Conservation (phyloP, 2,329 filamentous ascomycete species). For the Leptographium lundbergii region DNA sequence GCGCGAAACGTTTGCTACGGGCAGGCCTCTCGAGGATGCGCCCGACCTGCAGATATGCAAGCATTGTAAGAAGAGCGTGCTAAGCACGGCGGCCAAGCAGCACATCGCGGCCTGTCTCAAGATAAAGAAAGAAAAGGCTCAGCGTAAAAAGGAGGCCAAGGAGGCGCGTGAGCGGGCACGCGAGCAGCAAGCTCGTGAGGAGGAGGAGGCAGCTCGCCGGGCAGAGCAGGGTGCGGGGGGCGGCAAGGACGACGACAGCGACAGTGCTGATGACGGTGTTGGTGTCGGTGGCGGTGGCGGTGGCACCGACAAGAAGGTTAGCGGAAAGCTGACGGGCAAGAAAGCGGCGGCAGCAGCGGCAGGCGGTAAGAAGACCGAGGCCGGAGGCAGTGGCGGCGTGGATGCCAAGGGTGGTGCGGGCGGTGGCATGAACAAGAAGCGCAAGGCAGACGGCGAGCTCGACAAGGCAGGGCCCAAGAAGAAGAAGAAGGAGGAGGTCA, state of each 20-base stretch:
- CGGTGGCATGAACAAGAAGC: conserved; percentile 42
- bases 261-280: conserved; percentile 20
- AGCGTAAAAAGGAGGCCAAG: conserved; percentile 62
- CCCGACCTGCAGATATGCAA: conserved; percentile 78
- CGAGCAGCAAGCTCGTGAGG: conserved; percentile 44
- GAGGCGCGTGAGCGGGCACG: conserved; percentile 57
- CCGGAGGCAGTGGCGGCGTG: conserved; percentile 51
- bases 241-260: conserved; percentile 27
- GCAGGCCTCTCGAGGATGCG: conserved; percentile 67
- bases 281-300: not conserved
- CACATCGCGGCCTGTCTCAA: conserved; percentile 78
- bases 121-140: conserved; percentile 71
- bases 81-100: conserved; percentile 59
- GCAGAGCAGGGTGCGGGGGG: conserved; percentile 32
- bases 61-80: conserved; percentile 82
- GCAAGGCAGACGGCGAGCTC: conserved; percentile 62
- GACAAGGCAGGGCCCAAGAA: conserved; percentile 79
- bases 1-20: conserved; percentile 67
- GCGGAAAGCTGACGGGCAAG: conserved; percentile 15
- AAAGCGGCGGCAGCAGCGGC: not conserved
- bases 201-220: conserved; percentile 43
- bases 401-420: conserved; percentile 36
- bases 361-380: conserved; percentile 18
- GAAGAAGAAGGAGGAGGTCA: conserved; percentile 90
- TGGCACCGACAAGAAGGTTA: conserved; percentile 21